Base-by-base conservation (phyloP, 1,284 basidiomycete genomes). In the Pseudozyma sp. region DNA sequence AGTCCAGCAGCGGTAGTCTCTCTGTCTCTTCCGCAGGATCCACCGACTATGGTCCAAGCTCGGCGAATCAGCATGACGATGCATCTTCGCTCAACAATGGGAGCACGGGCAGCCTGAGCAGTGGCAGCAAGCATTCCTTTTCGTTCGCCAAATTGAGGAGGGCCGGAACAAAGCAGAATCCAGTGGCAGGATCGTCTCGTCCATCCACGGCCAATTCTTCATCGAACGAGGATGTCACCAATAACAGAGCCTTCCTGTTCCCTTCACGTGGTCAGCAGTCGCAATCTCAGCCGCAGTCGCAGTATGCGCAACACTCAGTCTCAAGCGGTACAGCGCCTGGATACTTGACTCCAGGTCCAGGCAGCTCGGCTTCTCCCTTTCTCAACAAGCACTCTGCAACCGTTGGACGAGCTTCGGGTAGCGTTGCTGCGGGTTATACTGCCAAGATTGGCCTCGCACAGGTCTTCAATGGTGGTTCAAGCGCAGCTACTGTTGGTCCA, bases 341-440 rank as follows among this genome's bases (percentile, higher is more conserved):
- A 21, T 71, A 64, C 35, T 59, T 71, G 5, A 56, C 62, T 7
- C 70, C 67, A 0, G 60, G 62, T 5, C 67, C 75, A 3, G 59
- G 60, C 21, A 45, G 68, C 1, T 75, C 72, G 2, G 73, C 71
- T 7, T 73, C 72, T 8, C 72, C 75, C 0, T 75, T 70, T 56
- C 65, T 76, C 42, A 76, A 72, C 66, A 76, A 63, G 59, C 74
- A 76, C 39, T 59, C 73, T 38, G 73, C 68, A 2, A 68, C 69
- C 2, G 66, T 76, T 11, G 73, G 68, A 35, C 64, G 61, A 31
- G 60, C 68, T 6, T 60, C 68, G 7, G 64, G 59, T 38, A 58
- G 53, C 52, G 39, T 53, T 5, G 25, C 19, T 16, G 18, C 38
- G 2, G 67, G 63, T 1, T 34, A 60, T 36, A 48, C 60, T 12